These are phyloP conservation scores for Cytospora chrysosperma DNA, from an alignment of 2,329 filamentous ascomycete genomes.

Conservation along the genomic window DNA sequence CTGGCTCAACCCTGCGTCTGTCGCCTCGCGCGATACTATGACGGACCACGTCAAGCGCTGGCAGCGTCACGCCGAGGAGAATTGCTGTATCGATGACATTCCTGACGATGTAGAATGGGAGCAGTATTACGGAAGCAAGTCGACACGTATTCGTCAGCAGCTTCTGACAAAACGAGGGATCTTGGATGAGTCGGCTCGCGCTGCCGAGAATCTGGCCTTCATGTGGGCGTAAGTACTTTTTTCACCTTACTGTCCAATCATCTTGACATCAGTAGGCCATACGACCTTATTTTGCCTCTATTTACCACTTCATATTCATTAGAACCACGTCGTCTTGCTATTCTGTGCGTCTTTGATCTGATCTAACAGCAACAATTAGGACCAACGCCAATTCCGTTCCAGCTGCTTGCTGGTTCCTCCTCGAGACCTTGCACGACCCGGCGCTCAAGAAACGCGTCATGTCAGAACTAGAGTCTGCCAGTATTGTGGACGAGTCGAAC, in stretches of 20 bases:
- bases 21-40: conserved; percentile 27
- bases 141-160: conserved; percentile 4
- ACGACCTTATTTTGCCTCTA: too few relatives aligned
- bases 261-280: not conserved
- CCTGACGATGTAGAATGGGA: conserved; percentile 30
- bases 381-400: conserved; percentile 6
- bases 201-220: conserved; percentile 2
- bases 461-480: not conserved
- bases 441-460: not conserved
- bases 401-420: not conserved
- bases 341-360: not conserved
- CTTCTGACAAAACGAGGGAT: conserved; percentile 1
- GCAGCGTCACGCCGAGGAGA: conserved; percentile 28
- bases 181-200: not conserved
- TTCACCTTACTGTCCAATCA: not conserved
- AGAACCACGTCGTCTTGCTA: not conserved
- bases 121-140: conserved; percentile 28
- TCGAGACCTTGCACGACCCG: not conserved
- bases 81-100: conserved; percentile 25
- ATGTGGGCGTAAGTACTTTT: conserved; percentile 1
- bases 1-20: conserved; percentile 29
- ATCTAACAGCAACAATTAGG: not conserved
- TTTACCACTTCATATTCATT: not conserved
- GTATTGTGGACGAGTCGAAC: not conserved
- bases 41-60: conserved; percentile 29